Percentiles rank a stretch among this genome's conserved stretches.
phyloP scores from a whole-genome alignment of 2,329 filamentous ascomycete species.

The Ceratocystis variospora region DNA sequence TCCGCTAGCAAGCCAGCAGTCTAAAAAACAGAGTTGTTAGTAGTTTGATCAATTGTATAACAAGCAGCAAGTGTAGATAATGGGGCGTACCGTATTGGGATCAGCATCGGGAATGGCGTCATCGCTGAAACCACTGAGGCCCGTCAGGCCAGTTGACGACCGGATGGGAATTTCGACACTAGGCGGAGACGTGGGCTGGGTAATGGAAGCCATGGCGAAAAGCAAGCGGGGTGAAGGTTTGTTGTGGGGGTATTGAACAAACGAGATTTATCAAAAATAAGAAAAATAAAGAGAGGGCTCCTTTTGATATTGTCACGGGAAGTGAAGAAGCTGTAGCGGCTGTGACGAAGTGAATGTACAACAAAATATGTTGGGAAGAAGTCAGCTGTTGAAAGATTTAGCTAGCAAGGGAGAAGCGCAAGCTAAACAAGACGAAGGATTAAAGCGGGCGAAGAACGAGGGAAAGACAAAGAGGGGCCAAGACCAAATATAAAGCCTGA shows the following conservation, averaged over 20 bases:
- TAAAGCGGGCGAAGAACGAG: neutral
- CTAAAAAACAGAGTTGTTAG: conserved; percentile 28
- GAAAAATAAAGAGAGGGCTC: neutral
- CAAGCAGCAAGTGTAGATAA: neutral
- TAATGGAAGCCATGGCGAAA: conserved; percentile 13
- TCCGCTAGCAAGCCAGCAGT: conserved; percentile 72
- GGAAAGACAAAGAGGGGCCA: conserved; percentile 9
- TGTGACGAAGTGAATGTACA: neutral
- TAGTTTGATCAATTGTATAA: neutral
- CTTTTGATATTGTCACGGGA: neutral
- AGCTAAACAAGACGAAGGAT: neutral
- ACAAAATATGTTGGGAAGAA: conserved; percentile 2
- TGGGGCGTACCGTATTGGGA: conserved; percentile 37
- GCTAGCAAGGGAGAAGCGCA: neutral
- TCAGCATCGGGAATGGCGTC: conserved; percentile 46
- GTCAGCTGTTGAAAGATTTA: neutral
- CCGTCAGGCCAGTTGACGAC: conserved; percentile 14
- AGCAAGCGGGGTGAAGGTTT: neutral
- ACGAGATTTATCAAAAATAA: conserved; percentile 18
- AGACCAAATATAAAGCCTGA: conserved; percentile 3
- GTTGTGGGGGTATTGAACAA: neutral
- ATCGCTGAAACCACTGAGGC: conserved; percentile 35
- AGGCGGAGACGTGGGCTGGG: conserved; percentile 11
- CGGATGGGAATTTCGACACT: conserved; percentile 13
- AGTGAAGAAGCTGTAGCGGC: neutral